Conservation (phyloP, 179 eudicot species). For the Patellifolia procumbens region DNA sequence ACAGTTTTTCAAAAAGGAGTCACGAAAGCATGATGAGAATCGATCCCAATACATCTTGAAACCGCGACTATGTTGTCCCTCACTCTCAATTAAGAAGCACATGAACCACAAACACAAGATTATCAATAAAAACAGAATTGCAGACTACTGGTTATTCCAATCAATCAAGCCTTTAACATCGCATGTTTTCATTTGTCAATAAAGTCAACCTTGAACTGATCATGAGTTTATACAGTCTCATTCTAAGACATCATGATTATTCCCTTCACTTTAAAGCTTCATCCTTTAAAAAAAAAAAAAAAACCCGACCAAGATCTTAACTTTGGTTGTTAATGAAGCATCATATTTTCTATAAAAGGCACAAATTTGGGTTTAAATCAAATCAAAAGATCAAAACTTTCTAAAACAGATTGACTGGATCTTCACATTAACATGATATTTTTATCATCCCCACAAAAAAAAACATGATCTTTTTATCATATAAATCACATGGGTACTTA, state of each 20-base stretch:
- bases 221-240: neutral
- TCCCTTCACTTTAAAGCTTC: neutral
- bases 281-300: too few relatives aligned
- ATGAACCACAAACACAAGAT: neutral
- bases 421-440: constrained; percentile 8
- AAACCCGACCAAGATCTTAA: constrained; percentile 9
- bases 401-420: neutral
- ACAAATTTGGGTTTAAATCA: neutral
- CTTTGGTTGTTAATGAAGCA: constrained; percentile 10
- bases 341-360: neutral
- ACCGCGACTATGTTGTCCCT: too few relatives aligned
- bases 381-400: neutral
- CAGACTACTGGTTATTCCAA: neutral
- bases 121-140: neutral
- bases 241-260: neutral
- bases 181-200: neutral
- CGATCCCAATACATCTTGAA: too few relatives aligned
- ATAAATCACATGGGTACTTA: constrained; percentile 1
- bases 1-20: too few relatives aligned
- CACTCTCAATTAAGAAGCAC: too few relatives aligned
- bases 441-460: too few relatives aligned
- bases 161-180: constrained; percentile 2
- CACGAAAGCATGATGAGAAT: too few relatives aligned
- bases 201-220: constrained; percentile 17
- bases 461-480: neutral